phyloP scores from a whole-genome alignment of 805 yeast genomes.

The Kluyveromyces aestuarii region DNA sequence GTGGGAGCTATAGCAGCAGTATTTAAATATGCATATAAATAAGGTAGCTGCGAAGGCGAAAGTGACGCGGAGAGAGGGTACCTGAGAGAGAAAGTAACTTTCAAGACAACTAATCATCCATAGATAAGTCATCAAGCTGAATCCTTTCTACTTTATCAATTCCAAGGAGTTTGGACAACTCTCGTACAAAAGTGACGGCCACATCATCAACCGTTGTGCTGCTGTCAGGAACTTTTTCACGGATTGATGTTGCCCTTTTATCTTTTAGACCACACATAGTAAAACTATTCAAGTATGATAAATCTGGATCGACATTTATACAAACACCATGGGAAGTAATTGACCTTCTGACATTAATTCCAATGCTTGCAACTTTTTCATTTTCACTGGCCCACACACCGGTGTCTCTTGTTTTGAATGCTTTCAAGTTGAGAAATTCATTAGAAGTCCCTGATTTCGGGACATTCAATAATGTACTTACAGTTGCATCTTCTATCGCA shows the following conservation, averaged over 20 bases:
- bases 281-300: constrained; percentile 58
- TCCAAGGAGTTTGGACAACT: constrained; percentile 34
- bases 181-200: constrained; percentile 35
- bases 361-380: constrained; percentile 77
- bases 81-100: neutral
- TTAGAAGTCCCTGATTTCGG: constrained; percentile 5
- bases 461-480: constrained; percentile 32
- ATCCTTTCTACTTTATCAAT: constrained; percentile 31
- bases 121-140: constrained; percentile 26
- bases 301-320: constrained; percentile 67
- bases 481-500: constrained; percentile 50
- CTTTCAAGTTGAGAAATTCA: constrained; percentile 12
- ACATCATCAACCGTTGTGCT: constrained; percentile 29
- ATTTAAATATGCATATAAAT: constrained; percentile 7
- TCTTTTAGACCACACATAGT: constrained; percentile 81
- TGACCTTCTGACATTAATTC: constrained; percentile 75
- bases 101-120: constrained; percentile 3
- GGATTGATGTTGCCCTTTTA: constrained; percentile 46
- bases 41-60: neutral
- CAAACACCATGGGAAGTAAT: constrained; percentile 88
- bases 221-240: constrained; percentile 21
- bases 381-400: constrained; percentile 74
- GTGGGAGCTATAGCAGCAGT: constrained; percentile 8
- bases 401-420: constrained; percentile 54
- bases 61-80: neutral